These are phyloP conservation scores for Sarocladium oryzae DNA, from an alignment of 2,329 filamentous ascomycete species.

Conservation along the genomic window DNA sequence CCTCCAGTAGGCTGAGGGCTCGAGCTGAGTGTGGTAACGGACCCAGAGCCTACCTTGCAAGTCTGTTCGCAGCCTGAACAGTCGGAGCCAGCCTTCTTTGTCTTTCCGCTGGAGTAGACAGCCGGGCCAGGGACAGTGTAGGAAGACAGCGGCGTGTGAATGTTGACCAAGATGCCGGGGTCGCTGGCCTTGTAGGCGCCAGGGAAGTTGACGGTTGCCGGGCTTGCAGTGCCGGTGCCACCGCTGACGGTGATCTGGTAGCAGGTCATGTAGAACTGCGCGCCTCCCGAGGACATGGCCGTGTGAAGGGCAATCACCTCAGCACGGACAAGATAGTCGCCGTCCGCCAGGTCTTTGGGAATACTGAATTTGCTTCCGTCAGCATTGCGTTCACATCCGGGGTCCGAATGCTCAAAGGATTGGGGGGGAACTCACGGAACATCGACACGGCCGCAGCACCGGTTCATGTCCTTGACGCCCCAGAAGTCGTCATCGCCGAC, in stretches of 20 bases:
- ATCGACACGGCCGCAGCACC: conserved; percentile 34
- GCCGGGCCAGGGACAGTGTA: conserved; percentile 38
- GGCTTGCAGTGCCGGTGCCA: conserved; percentile 15
- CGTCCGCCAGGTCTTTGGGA: conserved; percentile 38
- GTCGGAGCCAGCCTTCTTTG: conserved; percentile 30
- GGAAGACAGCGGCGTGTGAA: conserved; percentile 9
- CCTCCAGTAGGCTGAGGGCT: conserved; percentile 6
- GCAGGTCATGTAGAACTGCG: conserved; percentile 30
- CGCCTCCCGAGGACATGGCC: conserved; percentile 27
- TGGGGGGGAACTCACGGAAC: conserved; percentile 20
- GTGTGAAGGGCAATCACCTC: conserved; percentile 48
- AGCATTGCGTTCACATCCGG: too few relatives aligned
- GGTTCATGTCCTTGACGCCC: conserved; percentile 34
- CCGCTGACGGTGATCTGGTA: conserved; percentile 22
- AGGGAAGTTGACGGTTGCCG: conserved; percentile 18
- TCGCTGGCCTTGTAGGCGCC: conserved; percentile 16
- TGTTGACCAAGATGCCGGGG: conserved; percentile 10
- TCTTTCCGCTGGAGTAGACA: conserved; percentile 34
- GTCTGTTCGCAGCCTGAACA: conserved; percentile 20
- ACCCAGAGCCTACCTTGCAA: conserved; percentile 8
- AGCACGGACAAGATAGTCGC: conserved; percentile 47
- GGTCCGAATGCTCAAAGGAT: too few relatives aligned
- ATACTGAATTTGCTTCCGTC: conserved; percentile 20
- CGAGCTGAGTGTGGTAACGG: conserved; percentile 1
- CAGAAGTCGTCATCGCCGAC: conserved; percentile 40